Evolutionary conservation across 2,329 filamentous ascomycete genomes (phyloP), one percentile per base, ranked within the genome.

Genomic region (Peltaster fructicola): DNA sequence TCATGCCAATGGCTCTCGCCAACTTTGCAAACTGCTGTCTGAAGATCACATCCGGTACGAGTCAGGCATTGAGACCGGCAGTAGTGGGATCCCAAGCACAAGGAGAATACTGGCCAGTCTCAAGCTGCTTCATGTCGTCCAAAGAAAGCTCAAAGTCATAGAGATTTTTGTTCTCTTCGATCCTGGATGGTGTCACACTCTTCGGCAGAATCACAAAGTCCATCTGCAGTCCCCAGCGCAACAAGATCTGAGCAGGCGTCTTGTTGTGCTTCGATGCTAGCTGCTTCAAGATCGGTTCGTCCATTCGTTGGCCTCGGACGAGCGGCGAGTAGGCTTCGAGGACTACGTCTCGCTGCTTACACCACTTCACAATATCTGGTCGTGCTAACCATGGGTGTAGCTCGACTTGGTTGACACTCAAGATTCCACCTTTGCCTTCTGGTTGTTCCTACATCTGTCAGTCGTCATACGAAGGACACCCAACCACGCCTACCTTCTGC

Each of bases 331-430:
- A 61, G n/a, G 58, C 58, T 39, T 63, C 53, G 12, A 60, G 37
- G 4, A 63, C 26, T 2, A 62, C 47, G 15, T 45, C 50, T 26
- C 56, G 48, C 48, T 72, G 59, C 34, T 60, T 50, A 39, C 76
- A 77, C 81, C 82, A 93, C 22, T 66, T 56, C 6, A 73, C 70
- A 32, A 93, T 80, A 42, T 92, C 81, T 12, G 61, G 56, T n/a
- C 82, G 63, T 6, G 71, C 62, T 20, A 82, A 68, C 82, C 81
- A 93, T 1, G 84, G 84, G 51, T 93, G 84, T 7, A 93, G 56
- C 53, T 93, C 84, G 52, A 76, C 81, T 52, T 92, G 84, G 19
- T 80, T 82, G 17, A 92, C 76, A 32, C 73, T 76, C 41, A 92
- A 64, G 19, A 79, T 57, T 13, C 79, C 79, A 4, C 64, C 66